Conservation (phyloP, 1,284 basidiomycete species). For the Pseudozyma tsukubaensis region DNA sequence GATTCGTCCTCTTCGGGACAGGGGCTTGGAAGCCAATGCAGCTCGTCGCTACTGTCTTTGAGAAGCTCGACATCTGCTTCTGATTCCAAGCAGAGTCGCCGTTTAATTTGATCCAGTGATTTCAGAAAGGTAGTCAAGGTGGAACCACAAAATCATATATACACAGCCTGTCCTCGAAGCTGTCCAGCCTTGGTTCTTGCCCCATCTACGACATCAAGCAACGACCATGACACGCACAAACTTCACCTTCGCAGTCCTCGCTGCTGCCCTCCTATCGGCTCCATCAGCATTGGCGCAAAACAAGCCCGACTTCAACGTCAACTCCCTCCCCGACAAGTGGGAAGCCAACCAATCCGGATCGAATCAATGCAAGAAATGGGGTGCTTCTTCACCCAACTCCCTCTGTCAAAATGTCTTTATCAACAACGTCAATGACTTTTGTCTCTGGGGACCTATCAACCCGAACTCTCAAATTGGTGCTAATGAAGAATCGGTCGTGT, state of each 20-base stretch:
- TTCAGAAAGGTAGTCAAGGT: too few species aligned
- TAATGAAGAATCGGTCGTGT: constrained; percentile 74
- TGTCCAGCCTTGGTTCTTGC: neutral
- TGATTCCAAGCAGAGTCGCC: too few species aligned
- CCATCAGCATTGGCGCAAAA: constrained; percentile 17
- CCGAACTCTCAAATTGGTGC: constrained; percentile 49
- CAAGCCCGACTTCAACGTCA: constrained; percentile 54
- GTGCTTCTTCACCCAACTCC: constrained; percentile 41
- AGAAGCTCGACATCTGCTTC: too few species aligned
- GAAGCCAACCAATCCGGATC: constrained; percentile 61
- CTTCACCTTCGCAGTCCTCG: constrained; percentile 12
- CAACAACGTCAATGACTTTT: constrained; percentile 64
- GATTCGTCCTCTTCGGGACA: too few species aligned
- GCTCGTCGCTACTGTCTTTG: too few species aligned
- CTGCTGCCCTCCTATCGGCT: constrained; percentile 9
- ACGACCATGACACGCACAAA: constrained; percentile 21
- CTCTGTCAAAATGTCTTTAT: constrained; percentile 65
- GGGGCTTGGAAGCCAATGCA: too few species aligned
- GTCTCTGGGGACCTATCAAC: constrained; percentile 57
- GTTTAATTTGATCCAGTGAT: too few species aligned
- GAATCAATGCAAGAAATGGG: constrained; percentile 60
- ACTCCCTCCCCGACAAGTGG: constrained; percentile 60
- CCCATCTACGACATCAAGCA: neutral
- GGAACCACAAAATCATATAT: neutral
- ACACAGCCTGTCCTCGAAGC: neutral